Conservation (phyloP, 2,329 filamentous ascomycete species). For the Fusarium verrucosum region DNA sequence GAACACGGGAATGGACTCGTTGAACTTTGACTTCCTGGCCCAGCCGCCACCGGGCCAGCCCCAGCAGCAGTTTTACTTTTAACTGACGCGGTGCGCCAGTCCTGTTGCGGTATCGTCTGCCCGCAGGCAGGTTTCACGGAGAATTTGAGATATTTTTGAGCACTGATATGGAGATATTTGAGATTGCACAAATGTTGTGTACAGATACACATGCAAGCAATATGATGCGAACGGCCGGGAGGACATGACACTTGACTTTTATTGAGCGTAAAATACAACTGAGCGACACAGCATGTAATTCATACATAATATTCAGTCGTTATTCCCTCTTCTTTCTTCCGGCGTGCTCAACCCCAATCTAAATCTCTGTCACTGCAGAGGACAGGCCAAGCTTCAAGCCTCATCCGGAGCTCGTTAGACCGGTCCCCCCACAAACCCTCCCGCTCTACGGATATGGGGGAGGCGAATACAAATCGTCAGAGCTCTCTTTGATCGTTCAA, state of each 20-base stretch:
- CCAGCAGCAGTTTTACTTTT: conserved; percentile 68
- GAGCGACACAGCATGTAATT: conserved; percentile 11
- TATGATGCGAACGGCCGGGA: conserved; percentile 11
- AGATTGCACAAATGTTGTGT: too few relatives aligned
- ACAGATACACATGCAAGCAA: neutral
- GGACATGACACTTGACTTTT: conserved; percentile 7
- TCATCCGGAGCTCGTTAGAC: neutral
- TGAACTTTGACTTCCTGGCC: conserved; percentile 69
- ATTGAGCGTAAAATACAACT: conserved; percentile 14
- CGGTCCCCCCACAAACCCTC: neutral
- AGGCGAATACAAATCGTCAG: conserved; percentile 45
- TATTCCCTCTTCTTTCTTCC: conserved; percentile 5
- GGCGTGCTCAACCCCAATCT: neutral
- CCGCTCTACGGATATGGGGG: neutral
- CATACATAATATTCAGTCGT: conserved; percentile 30
- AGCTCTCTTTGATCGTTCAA: conserved; percentile 67
- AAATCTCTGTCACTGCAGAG: neutral
- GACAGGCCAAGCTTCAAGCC: neutral
- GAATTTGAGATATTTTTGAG: neutral
- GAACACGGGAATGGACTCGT: conserved; percentile 63
- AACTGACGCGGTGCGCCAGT: conserved; percentile 7
- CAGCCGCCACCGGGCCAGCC: conserved; percentile 68
- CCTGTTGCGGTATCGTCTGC: neutral
- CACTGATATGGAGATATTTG: conserved; percentile 5
- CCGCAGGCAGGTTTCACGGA: neutral